These are phyloP conservation scores for Erysimum pusillum DNA, from an alignment of 441 rosid species.

Conservation along the genomic window DNA sequence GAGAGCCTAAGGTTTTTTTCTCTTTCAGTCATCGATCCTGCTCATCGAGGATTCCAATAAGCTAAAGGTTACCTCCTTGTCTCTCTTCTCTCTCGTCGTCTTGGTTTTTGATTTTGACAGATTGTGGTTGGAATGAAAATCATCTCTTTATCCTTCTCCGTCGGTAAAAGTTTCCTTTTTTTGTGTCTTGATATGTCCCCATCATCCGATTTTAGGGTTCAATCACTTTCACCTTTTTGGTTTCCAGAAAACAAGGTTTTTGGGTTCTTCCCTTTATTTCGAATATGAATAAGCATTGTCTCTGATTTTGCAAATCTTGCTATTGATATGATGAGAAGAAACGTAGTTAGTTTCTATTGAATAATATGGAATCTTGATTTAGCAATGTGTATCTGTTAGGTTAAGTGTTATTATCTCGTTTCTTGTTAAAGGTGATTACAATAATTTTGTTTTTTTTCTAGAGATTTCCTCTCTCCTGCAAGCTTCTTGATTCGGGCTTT, in stretches of 20 bases:
- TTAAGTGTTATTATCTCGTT: constrained; percentile 5
- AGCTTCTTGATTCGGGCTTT: constrained; percentile 1
- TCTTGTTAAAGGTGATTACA: background rate
- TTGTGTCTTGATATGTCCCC: background rate
- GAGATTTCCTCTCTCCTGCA: constrained; percentile 7
- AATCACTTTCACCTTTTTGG: constrained; percentile 1
- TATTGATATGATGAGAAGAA: background rate
- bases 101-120: background rate
- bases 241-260: background rate
- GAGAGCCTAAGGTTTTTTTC: background rate
- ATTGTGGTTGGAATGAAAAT: background rate
- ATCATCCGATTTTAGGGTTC: background rate
- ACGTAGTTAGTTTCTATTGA: background rate
- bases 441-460: background rate
- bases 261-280: background rate
- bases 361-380: background rate
- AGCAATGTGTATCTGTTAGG: constrained; percentile 1
- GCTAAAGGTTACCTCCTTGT: constrained; percentile 26
- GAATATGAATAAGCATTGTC: background rate
- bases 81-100: constrained; percentile 7
- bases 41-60: constrained; percentile 5
- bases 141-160: background rate
- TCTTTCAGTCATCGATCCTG: constrained; percentile 19
- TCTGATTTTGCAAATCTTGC: background rate
- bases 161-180: background rate